Percentiles rank a stretch among this genome's conserved stretches.
These are phyloP conservation scores for Ustilago cynodontis DNA, from an alignment of 1,284 basidiomycete species.

Conservation along the genomic window DNA sequence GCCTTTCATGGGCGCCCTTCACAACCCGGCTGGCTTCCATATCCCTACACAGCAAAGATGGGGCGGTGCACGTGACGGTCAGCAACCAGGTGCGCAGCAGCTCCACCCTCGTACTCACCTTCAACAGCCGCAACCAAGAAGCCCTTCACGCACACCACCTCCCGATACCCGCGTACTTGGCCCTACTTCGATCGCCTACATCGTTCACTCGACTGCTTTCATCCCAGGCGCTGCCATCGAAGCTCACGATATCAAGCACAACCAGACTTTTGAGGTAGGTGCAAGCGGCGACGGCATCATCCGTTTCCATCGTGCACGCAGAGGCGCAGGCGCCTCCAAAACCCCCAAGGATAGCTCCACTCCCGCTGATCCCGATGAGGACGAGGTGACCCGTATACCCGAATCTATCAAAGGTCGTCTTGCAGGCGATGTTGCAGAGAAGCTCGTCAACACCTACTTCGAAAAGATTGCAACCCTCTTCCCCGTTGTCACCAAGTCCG, in stretches of 20 bases:
- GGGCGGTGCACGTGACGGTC: constrained; percentile 15
- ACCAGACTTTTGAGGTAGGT: constrained; percentile 73
- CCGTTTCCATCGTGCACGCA: constrained; percentile 77
- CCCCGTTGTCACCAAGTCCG: constrained; percentile 85
- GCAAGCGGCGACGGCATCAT: constrained; percentile 86
- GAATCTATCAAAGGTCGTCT: constrained; percentile 58
- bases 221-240: constrained; percentile 85
- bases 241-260: constrained; percentile 79
- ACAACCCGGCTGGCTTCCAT: constrained; percentile 42
- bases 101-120: background rate
- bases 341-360: constrained; percentile 7
- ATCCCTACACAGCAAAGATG: constrained; percentile 29
- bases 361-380: constrained; percentile 27
- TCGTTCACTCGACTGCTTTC: constrained; percentile 87
- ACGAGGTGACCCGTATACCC: constrained; percentile 43
- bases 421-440: constrained; percentile 72
- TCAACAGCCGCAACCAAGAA: constrained; percentile 21
- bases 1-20: constrained; percentile 41
- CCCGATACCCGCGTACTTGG: constrained; percentile 73
- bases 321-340: constrained; percentile 3
- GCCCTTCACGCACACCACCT: constrained; percentile 37
- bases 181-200: constrained; percentile 84
- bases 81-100: background rate
- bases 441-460: constrained; percentile 91
- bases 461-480: constrained; percentile 84